A percentile compares a stretch with the other conserved stretches of the same genome.
Evolutionary conservation across 1,284 basidiomycete species (phyloP).

Genomic region (Trichosporon asahii): DNA sequence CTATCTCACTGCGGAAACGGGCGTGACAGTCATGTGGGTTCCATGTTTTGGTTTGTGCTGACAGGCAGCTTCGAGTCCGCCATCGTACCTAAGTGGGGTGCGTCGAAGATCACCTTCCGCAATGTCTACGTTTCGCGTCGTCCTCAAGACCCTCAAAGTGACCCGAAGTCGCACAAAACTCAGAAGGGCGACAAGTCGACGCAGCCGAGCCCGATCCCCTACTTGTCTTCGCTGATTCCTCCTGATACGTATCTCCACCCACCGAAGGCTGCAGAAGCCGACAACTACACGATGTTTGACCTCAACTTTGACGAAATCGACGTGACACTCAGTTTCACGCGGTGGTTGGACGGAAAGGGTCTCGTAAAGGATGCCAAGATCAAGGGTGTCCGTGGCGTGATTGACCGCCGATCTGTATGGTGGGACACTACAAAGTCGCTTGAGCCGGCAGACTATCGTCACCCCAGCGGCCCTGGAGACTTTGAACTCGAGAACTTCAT

Average conservation of each 20-base stretch:
- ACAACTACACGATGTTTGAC: conserved; percentile 83
- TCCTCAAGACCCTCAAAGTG: conserved; percentile 49
- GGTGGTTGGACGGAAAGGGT: conserved; percentile 96
- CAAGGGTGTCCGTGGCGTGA: conserved; percentile 87
- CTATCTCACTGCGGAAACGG: conserved; percentile 89
- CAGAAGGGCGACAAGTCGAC: conserved; percentile 22
- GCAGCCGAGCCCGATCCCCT: conserved; percentile 40
- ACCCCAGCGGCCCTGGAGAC: conserved; percentile 70
- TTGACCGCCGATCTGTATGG: conserved; percentile 84
- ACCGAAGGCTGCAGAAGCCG: conserved; percentile 31
- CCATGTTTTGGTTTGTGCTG: background rate
- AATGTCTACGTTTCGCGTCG: conserved; percentile 92
- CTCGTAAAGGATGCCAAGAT: conserved; percentile 85
- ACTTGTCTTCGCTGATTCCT: conserved; percentile 40
- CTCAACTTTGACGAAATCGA: conserved; percentile 90
- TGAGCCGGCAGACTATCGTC: conserved; percentile 77
- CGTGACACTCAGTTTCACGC: conserved; percentile 85
- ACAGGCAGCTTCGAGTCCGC: conserved; percentile 76
- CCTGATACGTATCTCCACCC: conserved; percentile 39
- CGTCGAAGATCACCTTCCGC: conserved; percentile 90
- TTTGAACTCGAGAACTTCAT: conserved; percentile 88
- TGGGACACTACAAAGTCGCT: conserved; percentile 77
- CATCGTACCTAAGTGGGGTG: conserved; percentile 96
- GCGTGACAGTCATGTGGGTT: conserved; percentile 74
- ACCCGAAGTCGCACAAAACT: conserved; percentile 44